Percentiles rank a stretch among this genome's conserved stretches.
These are phyloP conservation scores for Ascochyta lentis DNA, from an alignment of 2,329 filamentous ascomycete genomes.

Conservation along the genomic window DNA sequence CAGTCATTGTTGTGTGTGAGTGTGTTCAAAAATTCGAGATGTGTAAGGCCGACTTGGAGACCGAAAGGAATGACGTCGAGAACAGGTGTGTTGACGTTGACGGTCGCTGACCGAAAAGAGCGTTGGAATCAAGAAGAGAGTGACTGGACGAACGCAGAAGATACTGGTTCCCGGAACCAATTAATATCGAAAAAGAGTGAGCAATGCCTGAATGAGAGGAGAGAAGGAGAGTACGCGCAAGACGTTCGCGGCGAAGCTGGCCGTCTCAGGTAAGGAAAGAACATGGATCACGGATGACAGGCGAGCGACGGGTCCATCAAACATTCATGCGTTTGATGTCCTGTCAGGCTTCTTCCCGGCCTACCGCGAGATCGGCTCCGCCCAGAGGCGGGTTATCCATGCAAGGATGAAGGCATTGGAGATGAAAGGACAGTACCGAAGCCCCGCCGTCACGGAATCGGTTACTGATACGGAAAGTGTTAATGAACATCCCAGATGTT, in stretches of 20 bases:
- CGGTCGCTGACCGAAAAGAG: constrained; percentile 22
- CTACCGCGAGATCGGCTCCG: constrained; percentile 33
- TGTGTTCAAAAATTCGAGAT: background rate
- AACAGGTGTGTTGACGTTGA: background rate
- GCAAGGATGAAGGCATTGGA: constrained; percentile 29
- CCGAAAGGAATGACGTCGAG: constrained; percentile 15
- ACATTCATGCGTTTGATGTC: constrained; percentile 47
- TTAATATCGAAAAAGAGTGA: constrained; percentile 28
- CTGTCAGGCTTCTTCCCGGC: constrained; percentile 33
- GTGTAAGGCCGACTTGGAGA: background rate
- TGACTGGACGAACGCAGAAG: constrained; percentile 28
- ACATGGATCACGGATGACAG: constrained; percentile 41
- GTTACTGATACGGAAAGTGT: background rate
- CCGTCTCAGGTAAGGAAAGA: constrained; percentile 41
- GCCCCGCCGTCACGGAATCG: constrained; percentile 7
- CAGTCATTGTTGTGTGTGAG: constrained; percentile 31
- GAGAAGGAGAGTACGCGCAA: constrained; percentile 26
- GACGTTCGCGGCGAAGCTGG: constrained; percentile 35
- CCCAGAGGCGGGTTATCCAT: constrained; percentile 26
- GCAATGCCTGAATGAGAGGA: constrained; percentile 27
- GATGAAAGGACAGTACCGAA: constrained; percentile 31
- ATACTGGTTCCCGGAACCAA: constrained; percentile 28
- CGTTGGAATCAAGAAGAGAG: constrained; percentile 20
- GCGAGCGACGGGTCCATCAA: constrained; percentile 39
- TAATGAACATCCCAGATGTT: background rate